Conservation (phyloP, 2,329 filamentous ascomycete genomes). For the Graphilbum ipis-grandicollis region DNA sequence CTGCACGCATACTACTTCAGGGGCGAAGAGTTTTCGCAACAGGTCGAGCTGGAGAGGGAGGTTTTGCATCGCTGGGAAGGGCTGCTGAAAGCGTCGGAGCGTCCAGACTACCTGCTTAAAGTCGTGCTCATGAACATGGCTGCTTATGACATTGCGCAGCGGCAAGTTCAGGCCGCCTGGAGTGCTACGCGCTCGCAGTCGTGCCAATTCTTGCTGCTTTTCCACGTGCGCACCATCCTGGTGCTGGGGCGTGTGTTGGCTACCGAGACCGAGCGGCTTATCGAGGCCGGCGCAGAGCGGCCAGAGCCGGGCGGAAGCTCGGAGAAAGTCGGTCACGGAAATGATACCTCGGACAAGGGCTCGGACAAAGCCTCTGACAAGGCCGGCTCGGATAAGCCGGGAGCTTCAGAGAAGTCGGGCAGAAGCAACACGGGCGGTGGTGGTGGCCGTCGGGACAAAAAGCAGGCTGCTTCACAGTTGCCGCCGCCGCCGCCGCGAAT, state of each 20-base stretch:
- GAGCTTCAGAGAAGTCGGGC: too few relatives aligned
- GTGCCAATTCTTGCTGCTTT: conserved; percentile 50
- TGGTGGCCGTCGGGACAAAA: too few relatives aligned
- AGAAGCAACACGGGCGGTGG: too few relatives aligned
- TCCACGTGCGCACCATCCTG: conserved; percentile 65
- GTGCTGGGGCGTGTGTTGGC: conserved; percentile 50
- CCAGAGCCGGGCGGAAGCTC: too few relatives aligned
- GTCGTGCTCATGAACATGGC: conserved; percentile 76
- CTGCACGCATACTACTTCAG: conserved; percentile 74
- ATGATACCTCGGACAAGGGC: too few relatives aligned
- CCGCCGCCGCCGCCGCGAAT: too few relatives aligned
- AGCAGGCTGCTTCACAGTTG: too few relatives aligned
- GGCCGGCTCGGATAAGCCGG: too few relatives aligned
- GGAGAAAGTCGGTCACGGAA: too few relatives aligned
- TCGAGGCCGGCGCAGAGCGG: too few relatives aligned
- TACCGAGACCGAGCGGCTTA: conserved; percentile 3
- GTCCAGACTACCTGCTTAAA: conserved; percentile 52
- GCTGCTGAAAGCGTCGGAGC: conserved; percentile 50
- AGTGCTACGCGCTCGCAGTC: conserved; percentile 26
- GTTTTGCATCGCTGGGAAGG: conserved; percentile 63
- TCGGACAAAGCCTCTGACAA: too few relatives aligned
- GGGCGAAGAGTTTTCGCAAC: conserved; percentile 55
- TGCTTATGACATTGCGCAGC: conserved; percentile 53
- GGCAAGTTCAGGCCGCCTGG: conserved; percentile 34
- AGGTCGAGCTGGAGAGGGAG: conserved; percentile 70